phyloP scores from a whole-genome alignment of 306 rosid genomes.

The Glycyrrhiza uralensis region DNA sequence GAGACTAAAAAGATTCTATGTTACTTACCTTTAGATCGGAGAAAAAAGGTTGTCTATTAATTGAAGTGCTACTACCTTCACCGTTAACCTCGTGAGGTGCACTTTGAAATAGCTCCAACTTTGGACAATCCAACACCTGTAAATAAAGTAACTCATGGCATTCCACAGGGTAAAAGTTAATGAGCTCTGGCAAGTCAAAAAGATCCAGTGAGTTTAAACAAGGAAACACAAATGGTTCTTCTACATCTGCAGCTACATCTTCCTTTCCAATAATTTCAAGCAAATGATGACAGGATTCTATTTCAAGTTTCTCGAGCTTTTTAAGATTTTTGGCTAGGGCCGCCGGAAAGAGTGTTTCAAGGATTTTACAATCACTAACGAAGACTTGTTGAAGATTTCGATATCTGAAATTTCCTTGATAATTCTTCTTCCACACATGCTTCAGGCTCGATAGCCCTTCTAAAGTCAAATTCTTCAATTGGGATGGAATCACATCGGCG shows the following conservation, averaged over 20 bases:
- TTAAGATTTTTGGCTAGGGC: not conserved
- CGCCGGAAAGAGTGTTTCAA: not conserved
- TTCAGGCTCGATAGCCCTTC: not conserved
- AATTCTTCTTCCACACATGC: not conserved
- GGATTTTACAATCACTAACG: not conserved
- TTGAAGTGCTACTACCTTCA: not conserved
- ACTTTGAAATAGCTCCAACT: not conserved
- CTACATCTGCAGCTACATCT: not conserved
- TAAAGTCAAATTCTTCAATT: not conserved
- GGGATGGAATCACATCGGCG: not conserved
- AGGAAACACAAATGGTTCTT: slow-evolving; percentile 1
- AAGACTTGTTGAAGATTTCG: not conserved
- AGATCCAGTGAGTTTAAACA: not conserved
- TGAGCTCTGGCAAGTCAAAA: not conserved
- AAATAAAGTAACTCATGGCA: not conserved
- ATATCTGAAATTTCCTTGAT: not conserved
- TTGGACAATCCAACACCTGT: rapidly evolving
- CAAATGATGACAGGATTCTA: not conserved
- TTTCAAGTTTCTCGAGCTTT: not conserved
- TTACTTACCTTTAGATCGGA: not conserved
- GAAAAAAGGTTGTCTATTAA: not conserved
- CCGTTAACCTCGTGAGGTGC: not conserved
- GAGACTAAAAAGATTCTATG: not conserved
- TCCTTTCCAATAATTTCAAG: not conserved
- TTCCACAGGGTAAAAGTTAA: not conserved